Conservation (phyloP, 2,329 filamentous ascomycete genomes). For the Colletotrichum sp. region DNA sequence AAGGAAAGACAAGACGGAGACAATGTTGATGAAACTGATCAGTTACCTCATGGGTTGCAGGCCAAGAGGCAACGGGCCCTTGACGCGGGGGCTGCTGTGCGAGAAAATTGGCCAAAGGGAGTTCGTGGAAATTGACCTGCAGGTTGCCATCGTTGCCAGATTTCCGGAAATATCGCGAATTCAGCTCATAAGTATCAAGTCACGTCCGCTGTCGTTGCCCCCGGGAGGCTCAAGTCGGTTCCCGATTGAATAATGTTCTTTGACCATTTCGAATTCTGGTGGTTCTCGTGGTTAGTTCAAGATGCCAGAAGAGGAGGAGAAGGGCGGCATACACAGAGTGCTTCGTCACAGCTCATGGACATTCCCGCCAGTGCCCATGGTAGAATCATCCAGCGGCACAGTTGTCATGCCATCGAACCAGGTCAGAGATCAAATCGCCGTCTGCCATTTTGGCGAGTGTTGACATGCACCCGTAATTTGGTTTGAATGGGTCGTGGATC, state of each 20-base stretch:
- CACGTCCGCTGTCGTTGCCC: background rate
- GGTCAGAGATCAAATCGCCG: too few relatives aligned
- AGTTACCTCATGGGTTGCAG: background rate
- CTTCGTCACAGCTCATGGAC: background rate
- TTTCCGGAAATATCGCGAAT: background rate
- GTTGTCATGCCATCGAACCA: too few relatives aligned
- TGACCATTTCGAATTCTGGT: background rate
- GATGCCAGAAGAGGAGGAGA: background rate
- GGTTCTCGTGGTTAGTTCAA: background rate
- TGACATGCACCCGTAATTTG: too few relatives aligned
- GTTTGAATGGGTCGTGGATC: too few relatives aligned
- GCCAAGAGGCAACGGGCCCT: background rate
- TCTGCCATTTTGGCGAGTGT: too few relatives aligned
- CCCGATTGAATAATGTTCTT: too few relatives aligned
- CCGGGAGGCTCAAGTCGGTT: background rate
- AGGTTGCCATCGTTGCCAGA: background rate
- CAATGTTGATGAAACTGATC: background rate
- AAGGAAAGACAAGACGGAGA: background rate
- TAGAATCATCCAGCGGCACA: background rate
- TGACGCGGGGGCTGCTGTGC: background rate
- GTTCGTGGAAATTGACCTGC: background rate
- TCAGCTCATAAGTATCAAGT: accelerated
- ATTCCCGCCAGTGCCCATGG: background rate
- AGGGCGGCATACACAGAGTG: background rate
- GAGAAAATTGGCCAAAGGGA: background rate